Evolutionary conservation across 2,329 filamentous ascomycete genomes (phyloP).

Genomic region (Penicillium sumatraense): DNA sequence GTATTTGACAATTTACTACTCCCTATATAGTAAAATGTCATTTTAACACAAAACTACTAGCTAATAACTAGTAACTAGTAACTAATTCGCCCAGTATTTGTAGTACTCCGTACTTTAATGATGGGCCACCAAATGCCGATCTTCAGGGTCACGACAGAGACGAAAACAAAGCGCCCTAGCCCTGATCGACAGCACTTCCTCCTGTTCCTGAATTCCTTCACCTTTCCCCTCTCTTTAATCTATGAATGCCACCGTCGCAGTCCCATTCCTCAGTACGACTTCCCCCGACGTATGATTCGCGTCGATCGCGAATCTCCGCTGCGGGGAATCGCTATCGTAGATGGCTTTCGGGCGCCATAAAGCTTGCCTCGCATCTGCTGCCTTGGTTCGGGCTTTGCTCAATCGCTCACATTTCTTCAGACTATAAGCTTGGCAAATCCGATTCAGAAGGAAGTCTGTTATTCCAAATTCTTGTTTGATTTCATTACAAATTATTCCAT

Average conservation of each 20-base stretch:
- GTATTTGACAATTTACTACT: too few relatives aligned
- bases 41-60: too few relatives aligned
- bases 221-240: constrained; percentile 3
- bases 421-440: neutral
- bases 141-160: neutral
- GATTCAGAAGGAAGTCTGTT: neutral
- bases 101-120: too few relatives aligned
- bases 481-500: neutral
- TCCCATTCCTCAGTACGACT: constrained; percentile 4
- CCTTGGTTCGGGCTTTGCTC: neutral
- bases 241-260: constrained; percentile 18
- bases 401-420: neutral
- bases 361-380: neutral
- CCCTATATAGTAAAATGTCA: too few relatives aligned
- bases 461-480: neutral
- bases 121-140: too few relatives aligned
- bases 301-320: constrained; percentile 17
- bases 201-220: neutral
- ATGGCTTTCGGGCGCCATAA: constrained; percentile 4
- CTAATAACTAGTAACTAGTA: too few relatives aligned
- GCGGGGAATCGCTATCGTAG: constrained; percentile 17
- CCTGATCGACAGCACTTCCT: neutral
- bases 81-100: neutral
- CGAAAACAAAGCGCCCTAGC: too few relatives aligned
- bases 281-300: constrained; percentile 15